Evolutionary conservation across 208 protist genomes (phyloP), one percentile per base, ranked within the genome.

Genomic region (Leptomonas pyrrhocoris): DNA sequence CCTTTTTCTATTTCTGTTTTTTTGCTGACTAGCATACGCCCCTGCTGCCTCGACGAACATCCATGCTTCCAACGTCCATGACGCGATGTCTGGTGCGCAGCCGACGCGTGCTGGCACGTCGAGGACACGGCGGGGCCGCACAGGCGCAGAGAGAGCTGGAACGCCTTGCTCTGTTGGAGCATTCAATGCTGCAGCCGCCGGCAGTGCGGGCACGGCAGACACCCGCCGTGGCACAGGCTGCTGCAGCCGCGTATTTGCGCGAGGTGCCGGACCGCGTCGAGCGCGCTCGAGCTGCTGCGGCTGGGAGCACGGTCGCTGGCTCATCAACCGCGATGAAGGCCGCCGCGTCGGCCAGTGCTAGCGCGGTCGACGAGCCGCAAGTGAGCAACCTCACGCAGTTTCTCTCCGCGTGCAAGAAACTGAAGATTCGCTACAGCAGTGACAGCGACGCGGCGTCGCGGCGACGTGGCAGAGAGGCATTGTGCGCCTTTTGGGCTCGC

Each of bases 371-470:
- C 11, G 50, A n/a, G 19, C 54, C 55, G 12, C 54, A 68, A 23
- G 58, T 80, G 30, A 49, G 72, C 40, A 93, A 85, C 2, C 74
- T 94, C 28, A 76, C 70, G 6, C 79, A 91, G 40, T 94, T 94
- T 50, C 69, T 94, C 45, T 43, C 79, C 18, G 68, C 73, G 40
- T 92, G 89, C 73, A 79, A 82, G 55, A 51, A 74, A 19, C 54
- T 84, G n/a, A 75, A 85, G 13, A 48, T 82, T 19, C 66, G 53
- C 11, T 74, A 88, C 55, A 84, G 85, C 27, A 64, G 62, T 19
- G 62, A 59, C 46, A 55, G 61, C n/a, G 72, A 80, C 15, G 30
- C 43, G 16, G 45, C 70, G 2, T 72, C 81, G 54, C 84, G 89
- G 11, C 70, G 42, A 36, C 71, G 61, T 31, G 68, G 72, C 36